These are phyloP conservation scores for Chalciporus pseudorubinellus DNA, from an alignment of 768 basidiomycete genomes.

Conservation along the genomic window DNA sequence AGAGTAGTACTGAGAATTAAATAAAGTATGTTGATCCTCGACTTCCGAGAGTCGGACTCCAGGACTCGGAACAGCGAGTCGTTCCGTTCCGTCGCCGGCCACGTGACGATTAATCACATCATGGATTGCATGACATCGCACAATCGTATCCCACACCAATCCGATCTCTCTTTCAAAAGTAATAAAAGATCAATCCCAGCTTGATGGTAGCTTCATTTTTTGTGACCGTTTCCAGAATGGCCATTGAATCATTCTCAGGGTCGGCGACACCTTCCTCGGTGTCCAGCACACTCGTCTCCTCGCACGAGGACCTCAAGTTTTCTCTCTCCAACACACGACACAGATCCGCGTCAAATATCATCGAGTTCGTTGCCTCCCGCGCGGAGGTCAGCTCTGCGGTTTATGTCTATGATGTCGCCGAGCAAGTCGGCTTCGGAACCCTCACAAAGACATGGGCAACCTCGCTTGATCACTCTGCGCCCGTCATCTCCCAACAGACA, in stretches of 20 bases:
- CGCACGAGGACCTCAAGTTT: conserved; percentile 32
- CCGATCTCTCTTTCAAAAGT: conserved; percentile 1
- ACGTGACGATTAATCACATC: conserved; percentile 24
- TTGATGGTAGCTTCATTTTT: neutral
- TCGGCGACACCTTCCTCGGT: conserved; percentile 28
- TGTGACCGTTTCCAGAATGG: conserved; percentile 14
- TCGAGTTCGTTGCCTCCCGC: conserved; percentile 69
- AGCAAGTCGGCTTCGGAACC: conserved; percentile 78
- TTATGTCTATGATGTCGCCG: conserved; percentile 81
- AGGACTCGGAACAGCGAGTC: neutral
- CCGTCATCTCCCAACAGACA: conserved; percentile 73
- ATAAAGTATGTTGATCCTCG: too few relatives aligned
- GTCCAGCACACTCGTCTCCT: conserved; percentile 35
- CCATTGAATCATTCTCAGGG: conserved; percentile 23
- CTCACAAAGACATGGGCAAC: conserved; percentile 66
- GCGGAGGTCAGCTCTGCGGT: conserved; percentile 57
- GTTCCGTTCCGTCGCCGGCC: conserved; percentile 8
- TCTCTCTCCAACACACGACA: conserved; percentile 3
- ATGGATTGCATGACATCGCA: conserved; percentile 29
- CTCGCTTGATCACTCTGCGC: conserved; percentile 40
- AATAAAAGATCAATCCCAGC: neutral
- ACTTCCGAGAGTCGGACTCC: neutral
- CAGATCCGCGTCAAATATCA: conserved; percentile 53
- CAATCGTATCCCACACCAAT: conserved; percentile 28
- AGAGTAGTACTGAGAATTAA: neutral